Conservation (phyloP, 305 asterid genomes). For the Solanum hybrid region DNA sequence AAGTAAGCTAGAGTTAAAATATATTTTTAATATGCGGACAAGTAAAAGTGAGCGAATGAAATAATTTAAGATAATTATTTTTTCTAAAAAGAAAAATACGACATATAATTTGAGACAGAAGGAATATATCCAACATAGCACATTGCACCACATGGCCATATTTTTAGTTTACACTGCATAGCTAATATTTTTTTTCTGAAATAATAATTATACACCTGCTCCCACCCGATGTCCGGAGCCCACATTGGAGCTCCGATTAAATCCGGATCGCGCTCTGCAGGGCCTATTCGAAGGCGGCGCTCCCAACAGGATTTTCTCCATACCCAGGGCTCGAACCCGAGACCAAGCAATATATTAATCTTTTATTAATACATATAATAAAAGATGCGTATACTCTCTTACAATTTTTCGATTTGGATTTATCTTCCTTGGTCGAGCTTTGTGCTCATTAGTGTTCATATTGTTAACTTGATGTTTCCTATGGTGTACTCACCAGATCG, state of each 20-base stretch:
- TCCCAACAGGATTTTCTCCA: too few relatives aligned
- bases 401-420: not conserved
- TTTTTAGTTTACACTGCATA: not conserved
- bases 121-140: not conserved
- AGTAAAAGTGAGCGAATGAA: too few relatives aligned
- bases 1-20: not conserved
- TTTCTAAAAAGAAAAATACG: not conserved
- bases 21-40: not conserved
- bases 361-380: not conserved
- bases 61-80: not conserved
- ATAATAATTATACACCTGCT: too few relatives aligned
- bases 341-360: not conserved
- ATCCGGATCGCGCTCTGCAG: too few relatives aligned
- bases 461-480: not conserved
- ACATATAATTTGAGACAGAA: not conserved
- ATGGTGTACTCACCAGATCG: not conserved
- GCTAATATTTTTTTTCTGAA: not conserved
- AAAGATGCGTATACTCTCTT: not conserved
- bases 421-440: not conserved
- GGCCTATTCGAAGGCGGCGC: too few relatives aligned
- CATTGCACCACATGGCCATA: not conserved
- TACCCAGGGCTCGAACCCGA: too few relatives aligned
- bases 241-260: too few relatives aligned
- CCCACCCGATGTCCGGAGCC: too few relatives aligned
- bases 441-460: not conserved